Conservation (phyloP, 495 filamentous ascomycete species). For the Lophium mytilinum region DNA sequence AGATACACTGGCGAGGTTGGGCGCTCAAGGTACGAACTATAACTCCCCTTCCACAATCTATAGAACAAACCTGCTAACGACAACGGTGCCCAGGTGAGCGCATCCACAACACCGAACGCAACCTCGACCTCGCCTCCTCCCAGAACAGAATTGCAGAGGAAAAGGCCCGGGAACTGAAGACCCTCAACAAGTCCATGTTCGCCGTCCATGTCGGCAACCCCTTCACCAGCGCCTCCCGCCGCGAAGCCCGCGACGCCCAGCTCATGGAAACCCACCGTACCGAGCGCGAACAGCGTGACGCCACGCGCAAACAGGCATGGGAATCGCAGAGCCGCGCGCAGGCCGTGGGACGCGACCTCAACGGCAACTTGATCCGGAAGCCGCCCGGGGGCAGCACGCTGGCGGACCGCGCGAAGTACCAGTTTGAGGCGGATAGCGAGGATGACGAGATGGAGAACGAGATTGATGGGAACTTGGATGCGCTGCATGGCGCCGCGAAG, state of each 20-base stretch:
- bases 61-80: background rate
- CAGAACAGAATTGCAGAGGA: constrained; percentile 67
- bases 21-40: constrained; percentile 26
- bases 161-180: constrained; percentile 67
- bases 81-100: constrained; percentile 43
- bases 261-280: constrained; percentile 51
- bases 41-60: background rate
- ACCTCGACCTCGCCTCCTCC: constrained; percentile 58
- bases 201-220: constrained; percentile 35
- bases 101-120: constrained; percentile 69
- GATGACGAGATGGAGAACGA: constrained; percentile 64
- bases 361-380: constrained; percentile 19
- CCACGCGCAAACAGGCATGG: constrained; percentile 57
- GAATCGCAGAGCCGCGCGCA: constrained; percentile 51
- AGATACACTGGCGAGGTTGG: constrained; percentile 60
- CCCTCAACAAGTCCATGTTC: constrained; percentile 75
- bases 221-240: constrained; percentile 8
- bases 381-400: constrained; percentile 42
- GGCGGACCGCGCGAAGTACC: constrained; percentile 64
- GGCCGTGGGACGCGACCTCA: constrained; percentile 47
- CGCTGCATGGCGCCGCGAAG: constrained; percentile 41
- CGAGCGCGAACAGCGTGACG: constrained; percentile 62
- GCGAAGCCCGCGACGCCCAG: constrained; percentile 53
- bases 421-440: constrained; percentile 69
- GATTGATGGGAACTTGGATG: constrained; percentile 34